Conservation (phyloP, 169 alveolate genomes). For the Prorocentrum cordatum region DNA sequence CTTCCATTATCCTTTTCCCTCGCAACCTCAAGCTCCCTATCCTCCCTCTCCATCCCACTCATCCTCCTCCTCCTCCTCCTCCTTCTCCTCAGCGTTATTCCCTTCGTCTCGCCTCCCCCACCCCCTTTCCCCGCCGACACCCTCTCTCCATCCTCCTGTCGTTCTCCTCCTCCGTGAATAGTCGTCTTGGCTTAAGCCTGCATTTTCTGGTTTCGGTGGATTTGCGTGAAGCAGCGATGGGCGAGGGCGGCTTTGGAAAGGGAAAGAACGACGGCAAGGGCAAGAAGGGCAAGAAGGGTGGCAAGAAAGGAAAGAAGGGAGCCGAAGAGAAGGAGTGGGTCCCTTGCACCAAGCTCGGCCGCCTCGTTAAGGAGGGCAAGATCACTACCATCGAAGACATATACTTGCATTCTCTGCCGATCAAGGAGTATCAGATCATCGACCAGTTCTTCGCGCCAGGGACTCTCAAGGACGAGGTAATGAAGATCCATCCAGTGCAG, state of each 20-base stretch:
- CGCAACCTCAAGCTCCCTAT: too few species aligned
- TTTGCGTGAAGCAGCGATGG: too few species aligned
- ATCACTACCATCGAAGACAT: constrained; percentile 96
- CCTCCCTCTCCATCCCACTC: too few species aligned
- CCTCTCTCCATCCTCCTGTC: too few species aligned
- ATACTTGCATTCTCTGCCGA: constrained; percentile 97
- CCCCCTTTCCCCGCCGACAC: too few species aligned
- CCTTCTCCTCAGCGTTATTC: too few species aligned
- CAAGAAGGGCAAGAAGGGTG: constrained; percentile 47
- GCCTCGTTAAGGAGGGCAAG: constrained; percentile 93
- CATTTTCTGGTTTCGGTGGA: too few species aligned
- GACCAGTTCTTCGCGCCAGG: constrained; percentile 90
- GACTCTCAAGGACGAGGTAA: constrained; percentile 84
- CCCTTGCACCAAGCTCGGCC: constrained; percentile 99
- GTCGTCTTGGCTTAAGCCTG: too few species aligned
- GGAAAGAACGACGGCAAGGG: constrained; percentile 46
- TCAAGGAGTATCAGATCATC: constrained; percentile 94
- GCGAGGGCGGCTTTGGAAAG: constrained; percentile 44
- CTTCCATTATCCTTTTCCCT: too few species aligned
- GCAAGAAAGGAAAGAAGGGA: constrained; percentile 58
- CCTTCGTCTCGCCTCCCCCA: too few species aligned
- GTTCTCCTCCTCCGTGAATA: too few species aligned
- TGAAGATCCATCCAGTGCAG: constrained; percentile 62
- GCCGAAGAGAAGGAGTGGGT: constrained; percentile 94
- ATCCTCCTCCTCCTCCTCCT: too few species aligned